Base-by-base conservation (phyloP, 345 rosid species). In the Reutealis trisperma region DNA sequence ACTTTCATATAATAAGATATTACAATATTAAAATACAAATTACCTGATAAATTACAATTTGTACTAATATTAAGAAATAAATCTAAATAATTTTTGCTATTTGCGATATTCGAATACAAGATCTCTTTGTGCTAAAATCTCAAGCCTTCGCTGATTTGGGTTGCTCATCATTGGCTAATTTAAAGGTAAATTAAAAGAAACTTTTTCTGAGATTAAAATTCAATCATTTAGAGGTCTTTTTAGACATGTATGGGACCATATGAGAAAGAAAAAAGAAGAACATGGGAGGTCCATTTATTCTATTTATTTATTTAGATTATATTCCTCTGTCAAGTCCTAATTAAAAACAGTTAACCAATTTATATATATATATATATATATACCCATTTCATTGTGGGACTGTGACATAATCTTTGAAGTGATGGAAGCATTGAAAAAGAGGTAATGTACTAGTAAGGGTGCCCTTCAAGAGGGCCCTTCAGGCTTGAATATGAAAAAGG, bases 241-340 rank as follows among this genome's bases (percentile, higher is more conserved):
- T 49, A 32, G 63, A 49, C 67, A 64, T 24, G 8, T n/a, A 1
- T 58, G 81, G 80, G 80, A 75, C 80, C 83, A 75, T 75, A 1
- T 45, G 21, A 42, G 25, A 21, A 32, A 34, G 45, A 74, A 37
- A 22, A 15, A 34, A 1, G 32, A 19, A 67, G 67, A 76, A 68
- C 79, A 76, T 13, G 73, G 67, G 41, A 76, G 78, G 73, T 68
- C 79, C 79, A 76, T n/a, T 30, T 49, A 30, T 37, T 9, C 58
- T 34, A 9, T 58, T n/a, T 21, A 9, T 58, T n/a, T 21, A 68
- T 49, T 55, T 75, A 30, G 78, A 67, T 75, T 42, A 75, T 72
- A 78, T 81, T 69, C 82, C 51, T 79, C 41, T n/a, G 67, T 55
- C 69, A 21, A 77, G 51, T 44, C 63, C 68, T 42, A 25, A 32